Evolutionary conservation across 2,329 filamentous ascomycete species (phyloP).

Genomic region (Graphilbum fragrans): DNA sequence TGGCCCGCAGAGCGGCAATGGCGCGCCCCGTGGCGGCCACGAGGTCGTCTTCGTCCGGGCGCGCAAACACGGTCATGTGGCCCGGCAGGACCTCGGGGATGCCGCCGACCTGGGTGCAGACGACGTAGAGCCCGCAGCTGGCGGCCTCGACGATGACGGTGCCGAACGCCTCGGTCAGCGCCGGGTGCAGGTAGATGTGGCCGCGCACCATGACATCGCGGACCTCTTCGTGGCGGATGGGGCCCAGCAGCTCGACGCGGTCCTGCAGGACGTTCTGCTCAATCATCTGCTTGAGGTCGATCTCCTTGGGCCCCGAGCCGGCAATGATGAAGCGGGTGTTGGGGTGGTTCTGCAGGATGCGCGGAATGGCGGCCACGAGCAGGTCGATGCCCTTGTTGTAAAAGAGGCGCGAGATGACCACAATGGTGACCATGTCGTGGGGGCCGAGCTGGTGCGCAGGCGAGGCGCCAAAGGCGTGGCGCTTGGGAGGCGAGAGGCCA

Average conservation of each 20-base stretch:
- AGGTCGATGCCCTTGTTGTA: conserved; percentile 98
- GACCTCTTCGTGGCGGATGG: conserved; percentile 90
- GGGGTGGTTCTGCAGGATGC: conserved; percentile 77
- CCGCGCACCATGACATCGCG: conserved; percentile 95
- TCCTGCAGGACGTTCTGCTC: conserved; percentile 91
- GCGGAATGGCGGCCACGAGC: conserved; percentile 88
- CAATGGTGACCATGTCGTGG: conserved; percentile 83
- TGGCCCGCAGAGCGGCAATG: conserved; percentile 73
- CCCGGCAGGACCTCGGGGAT: conserved; percentile 92
- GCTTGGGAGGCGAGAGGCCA: conserved; percentile 5
- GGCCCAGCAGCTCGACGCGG: conserved; percentile 81
- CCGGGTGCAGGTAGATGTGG: conserved; percentile 93
- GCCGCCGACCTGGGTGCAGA: conserved; percentile 90
- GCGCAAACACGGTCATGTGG: conserved; percentile 96
- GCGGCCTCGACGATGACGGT: conserved; percentile 97
- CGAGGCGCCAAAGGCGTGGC: conserved; percentile 23
- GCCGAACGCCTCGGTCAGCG: conserved; percentile 90
- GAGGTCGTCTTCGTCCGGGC: conserved; percentile 91
- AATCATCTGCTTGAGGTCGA: conserved; percentile 96
- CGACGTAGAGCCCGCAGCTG: conserved; percentile 89
- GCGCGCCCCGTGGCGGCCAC: conserved; percentile 82
- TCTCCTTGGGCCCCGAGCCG: conserved; percentile 89
- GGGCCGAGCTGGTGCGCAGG: conserved; percentile 55
- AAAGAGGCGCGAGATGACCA: conserved; percentile 93
- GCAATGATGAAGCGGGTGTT: conserved; percentile 97